Base-by-base conservation (phyloP, 768 basidiomycete genomes). In the Leucocoprinus leucothites region DNA sequence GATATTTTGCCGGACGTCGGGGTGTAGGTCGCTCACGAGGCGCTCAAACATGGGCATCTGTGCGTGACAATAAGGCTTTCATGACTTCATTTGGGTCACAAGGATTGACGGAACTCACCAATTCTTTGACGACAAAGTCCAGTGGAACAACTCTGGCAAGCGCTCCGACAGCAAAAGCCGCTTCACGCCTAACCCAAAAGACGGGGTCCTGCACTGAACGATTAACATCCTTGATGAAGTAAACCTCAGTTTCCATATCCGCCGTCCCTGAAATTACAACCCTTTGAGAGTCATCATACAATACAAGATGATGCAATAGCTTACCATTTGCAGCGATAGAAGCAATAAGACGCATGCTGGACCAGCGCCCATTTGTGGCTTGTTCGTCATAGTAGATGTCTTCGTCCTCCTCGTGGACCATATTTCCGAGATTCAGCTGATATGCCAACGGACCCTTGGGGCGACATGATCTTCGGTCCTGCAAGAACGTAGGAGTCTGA, bases 301-400 rank as follows among this genome's bases (percentile, higher is more conserved):
- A 31, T 9, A 25, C 26, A 22, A 26, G 22, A 16, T 18, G 13
- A 16, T 11, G 21, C 19, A 22, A 38, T 56, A 48, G 74, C 79
- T 65, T 67, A 89, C 87, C 86, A 58, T 83, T 85, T 24, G 92
- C 90, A 26, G 89, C 82, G 11, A 94, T 84, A 7, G 91, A 86
- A 36, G 94, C 94, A 75, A 96, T 90, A 48, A 97, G 73, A 65
- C 91, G 92, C 93, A 97, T 94, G 63, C 92, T 92, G 3, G 91
- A 90, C 47, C 96, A 74, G 55, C 93, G 80, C 4, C 95, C 95
- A 18, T 93, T 79, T 3, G 89, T 84, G 13, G 88, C 91, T 65
- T 95, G 91, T 26, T 76, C 67, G 57, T 65, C 54, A 24, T 64
- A 58, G 16, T 63, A 61, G 38, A 62, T 59, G 44, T 55, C 42